Conservation (phyloP, 2,329 filamentous ascomycete species). For the Exophiala xenobiotica region DNA sequence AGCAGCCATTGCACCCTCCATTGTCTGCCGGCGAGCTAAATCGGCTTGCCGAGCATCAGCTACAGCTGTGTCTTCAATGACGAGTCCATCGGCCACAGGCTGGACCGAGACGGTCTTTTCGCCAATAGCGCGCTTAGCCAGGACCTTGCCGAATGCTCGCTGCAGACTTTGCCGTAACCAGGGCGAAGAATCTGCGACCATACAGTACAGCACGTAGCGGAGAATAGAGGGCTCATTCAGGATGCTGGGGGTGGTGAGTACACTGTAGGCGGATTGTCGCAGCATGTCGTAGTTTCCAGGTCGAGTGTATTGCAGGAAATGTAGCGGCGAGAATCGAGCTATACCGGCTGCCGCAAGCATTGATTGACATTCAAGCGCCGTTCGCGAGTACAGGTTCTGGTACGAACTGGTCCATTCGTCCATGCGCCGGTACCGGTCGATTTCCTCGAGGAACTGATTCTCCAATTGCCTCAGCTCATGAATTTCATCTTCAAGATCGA, state of each 20-base stretch:
- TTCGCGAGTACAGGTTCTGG: conserved; percentile 63
- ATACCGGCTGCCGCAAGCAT: conserved; percentile 55
- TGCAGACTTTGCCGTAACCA: conserved; percentile 57
- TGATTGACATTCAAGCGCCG: conserved; percentile 60
- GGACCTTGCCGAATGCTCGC: conserved; percentile 52
- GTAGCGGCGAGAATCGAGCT: conserved; percentile 52
- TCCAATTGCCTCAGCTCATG: conserved; percentile 56
- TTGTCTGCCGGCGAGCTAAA: conserved; percentile 54
- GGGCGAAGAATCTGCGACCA: conserved; percentile 58
- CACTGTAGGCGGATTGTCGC: conserved; percentile 59
- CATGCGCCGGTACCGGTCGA: conserved; percentile 62
- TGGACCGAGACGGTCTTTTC: conserved; percentile 54
- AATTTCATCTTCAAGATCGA: conserved; percentile 48
- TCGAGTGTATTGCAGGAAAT: conserved; percentile 62
- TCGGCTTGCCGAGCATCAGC: conserved; percentile 54
- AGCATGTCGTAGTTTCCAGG: conserved; percentile 61
- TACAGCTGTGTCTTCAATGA: conserved; percentile 57
- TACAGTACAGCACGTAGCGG: conserved; percentile 56
- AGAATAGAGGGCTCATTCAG: conserved; percentile 53
- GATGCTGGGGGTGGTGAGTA: conserved; percentile 56
- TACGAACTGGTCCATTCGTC: conserved; percentile 67
- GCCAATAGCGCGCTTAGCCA: conserved; percentile 62
- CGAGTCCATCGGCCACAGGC: conserved; percentile 44
- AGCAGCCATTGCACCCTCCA: conserved; percentile 59
- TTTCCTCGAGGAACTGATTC: conserved; percentile 58